These are phyloP conservation scores for Suhomyces sp. DNA, from an alignment of 805 yeast species.

Conservation along the genomic window DNA sequence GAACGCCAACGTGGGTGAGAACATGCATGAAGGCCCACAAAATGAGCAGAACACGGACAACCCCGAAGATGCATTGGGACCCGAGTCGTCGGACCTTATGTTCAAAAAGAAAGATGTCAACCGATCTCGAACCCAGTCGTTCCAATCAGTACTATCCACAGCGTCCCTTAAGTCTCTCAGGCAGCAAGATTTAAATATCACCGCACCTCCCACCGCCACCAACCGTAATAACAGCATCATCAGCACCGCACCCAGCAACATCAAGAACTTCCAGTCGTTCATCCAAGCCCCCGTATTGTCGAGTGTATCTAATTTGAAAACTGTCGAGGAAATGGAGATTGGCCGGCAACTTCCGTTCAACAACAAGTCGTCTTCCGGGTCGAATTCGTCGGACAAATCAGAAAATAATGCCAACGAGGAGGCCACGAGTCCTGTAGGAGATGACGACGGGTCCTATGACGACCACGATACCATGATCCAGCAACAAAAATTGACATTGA, in stretches of 20 bases:
- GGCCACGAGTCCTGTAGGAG: constrained; percentile 1
- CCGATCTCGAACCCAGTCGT: constrained; percentile 39
- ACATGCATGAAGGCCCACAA: neutral
- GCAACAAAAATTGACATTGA: constrained; percentile 41
- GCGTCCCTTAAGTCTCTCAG: constrained; percentile 41
- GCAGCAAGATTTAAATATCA: constrained; percentile 20
- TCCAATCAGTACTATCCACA: constrained; percentile 43
- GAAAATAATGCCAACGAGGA: constrained; percentile 3
- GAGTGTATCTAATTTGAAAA: constrained; percentile 30
- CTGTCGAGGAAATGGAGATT: constrained; percentile 34
- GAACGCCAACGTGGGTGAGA: neutral
- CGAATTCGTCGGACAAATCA: constrained; percentile 1
- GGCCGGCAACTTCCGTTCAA: constrained; percentile 43
- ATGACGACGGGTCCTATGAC: constrained; percentile 19
- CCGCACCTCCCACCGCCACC: constrained; percentile 8
- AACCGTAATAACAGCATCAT: constrained; percentile 9
- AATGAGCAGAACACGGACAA: neutral
- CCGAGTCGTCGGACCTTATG: constrained; percentile 17
- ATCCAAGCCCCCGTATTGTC: constrained; percentile 47
- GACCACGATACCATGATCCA: constrained; percentile 37
- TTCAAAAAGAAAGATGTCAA: constrained; percentile 40
- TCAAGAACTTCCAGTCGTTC: constrained; percentile 41
- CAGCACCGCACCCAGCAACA: constrained; percentile 8
- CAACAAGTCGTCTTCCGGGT: constrained; percentile 6
- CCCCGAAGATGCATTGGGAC: neutral